Conservation (phyloP, 2,329 filamentous ascomycete species). For the Colletotrichum destructivum region DNA sequence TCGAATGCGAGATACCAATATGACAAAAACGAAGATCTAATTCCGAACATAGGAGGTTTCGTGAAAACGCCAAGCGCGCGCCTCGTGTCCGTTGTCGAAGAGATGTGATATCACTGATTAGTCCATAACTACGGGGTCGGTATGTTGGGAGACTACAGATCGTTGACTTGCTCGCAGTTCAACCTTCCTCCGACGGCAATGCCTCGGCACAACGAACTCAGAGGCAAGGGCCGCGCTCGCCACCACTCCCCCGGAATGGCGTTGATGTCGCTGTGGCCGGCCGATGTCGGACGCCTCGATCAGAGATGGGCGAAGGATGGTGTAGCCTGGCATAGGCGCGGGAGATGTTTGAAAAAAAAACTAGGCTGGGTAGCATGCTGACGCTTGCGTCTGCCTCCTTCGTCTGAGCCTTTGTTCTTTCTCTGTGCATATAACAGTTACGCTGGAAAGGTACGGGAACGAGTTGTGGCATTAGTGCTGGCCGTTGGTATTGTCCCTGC, state of each 20-base stretch:
- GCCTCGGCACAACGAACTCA: neutral
- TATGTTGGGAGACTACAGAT: too few species aligned
- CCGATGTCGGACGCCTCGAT: conserved; percentile 35
- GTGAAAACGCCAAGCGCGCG: too few species aligned
- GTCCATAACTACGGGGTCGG: neutral
- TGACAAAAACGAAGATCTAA: neutral
- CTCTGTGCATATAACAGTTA: too few species aligned
- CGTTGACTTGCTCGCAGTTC: neutral
- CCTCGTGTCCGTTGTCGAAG: neutral
- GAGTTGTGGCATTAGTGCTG: too few species aligned
- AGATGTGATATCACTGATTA: neutral
- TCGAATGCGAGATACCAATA: conserved; percentile 21
- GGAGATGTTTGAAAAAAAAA: neutral
- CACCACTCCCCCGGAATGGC: conserved; percentile 11
- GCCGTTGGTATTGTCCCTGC: too few species aligned
- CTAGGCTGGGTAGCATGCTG: neutral
- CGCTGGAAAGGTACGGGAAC: too few species aligned
- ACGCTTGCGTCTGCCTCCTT: neutral
- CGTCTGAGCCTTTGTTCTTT: too few species aligned
- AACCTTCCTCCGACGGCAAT: neutral
- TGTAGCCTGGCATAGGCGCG: neutral
- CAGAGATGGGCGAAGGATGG: neutral
- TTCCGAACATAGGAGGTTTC: neutral
- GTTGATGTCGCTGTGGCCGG: conserved; percentile 1
- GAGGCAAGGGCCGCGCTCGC: neutral